Evolutionary conservation across 1,139 yeast species (phyloP).

Genomic region (Geotrichum restrictum): DNA sequence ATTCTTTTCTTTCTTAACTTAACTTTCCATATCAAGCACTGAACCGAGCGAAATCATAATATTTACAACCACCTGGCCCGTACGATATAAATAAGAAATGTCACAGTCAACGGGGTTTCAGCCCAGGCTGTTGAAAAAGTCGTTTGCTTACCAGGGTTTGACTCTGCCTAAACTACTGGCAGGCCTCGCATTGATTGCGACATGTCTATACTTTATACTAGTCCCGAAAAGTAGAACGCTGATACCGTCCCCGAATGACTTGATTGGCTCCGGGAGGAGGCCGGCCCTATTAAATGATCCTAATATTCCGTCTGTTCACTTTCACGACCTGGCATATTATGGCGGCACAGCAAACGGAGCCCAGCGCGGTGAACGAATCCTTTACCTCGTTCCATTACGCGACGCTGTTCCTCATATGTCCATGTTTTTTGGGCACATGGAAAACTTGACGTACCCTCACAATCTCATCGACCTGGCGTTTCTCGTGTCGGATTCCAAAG

Average conservation of each 20-base stretch:
- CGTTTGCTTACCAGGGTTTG: no score
- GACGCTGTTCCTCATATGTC: constrained; percentile 68
- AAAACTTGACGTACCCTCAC: constrained; percentile 61
- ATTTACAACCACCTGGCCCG: no score
- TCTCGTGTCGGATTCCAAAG: constrained; percentile 63
- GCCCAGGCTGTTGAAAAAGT: no score
- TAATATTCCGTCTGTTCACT: constrained; percentile 45
- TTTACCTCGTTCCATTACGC: constrained; percentile 64
- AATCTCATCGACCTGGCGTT: constrained; percentile 62
- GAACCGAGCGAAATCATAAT: no score
- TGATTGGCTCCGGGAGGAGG: neutral
- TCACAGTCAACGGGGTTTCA: neutral
- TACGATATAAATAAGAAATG: neutral
- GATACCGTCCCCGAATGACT: neutral
- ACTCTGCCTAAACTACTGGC: neutral
- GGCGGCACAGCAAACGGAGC: constrained; percentile 54
- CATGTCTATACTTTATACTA: neutral
- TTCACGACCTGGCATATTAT: constrained; percentile 51
- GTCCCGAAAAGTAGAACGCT: neutral
- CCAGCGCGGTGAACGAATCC: constrained; percentile 54
- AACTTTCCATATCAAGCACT: no score
- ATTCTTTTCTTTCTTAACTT: no score
- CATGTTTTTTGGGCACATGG: constrained; percentile 60
- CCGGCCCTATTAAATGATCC: constrained; percentile 30
- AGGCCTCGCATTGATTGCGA: neutral